Conservation (phyloP, 2,329 filamentous ascomycete species). For the Alternaria metachromatica region DNA sequence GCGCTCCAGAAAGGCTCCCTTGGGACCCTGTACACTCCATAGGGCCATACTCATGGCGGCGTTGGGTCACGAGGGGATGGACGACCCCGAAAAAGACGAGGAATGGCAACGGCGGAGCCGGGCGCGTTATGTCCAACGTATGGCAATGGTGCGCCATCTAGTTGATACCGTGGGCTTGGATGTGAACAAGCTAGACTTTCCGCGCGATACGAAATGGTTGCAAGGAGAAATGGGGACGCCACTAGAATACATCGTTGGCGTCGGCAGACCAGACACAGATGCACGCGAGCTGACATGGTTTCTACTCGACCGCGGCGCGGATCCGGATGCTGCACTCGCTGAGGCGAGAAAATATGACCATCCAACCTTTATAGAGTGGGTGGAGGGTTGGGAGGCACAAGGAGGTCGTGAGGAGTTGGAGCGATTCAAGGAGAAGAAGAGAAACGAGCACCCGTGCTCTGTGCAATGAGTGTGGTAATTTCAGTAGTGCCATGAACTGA, state of each 20-base stretch:
- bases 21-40: background rate
- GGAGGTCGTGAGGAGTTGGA: background rate
- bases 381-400: background rate
- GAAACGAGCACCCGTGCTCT: background rate
- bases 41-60: background rate
- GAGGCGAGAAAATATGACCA: background rate
- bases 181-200: background rate
- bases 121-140: background rate
- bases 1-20: background rate
- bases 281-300: slow-evolving; percentile 1
- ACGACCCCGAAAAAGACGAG: background rate
- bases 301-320: slow-evolving; percentile 1
- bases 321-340: background rate
- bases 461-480: background rate
- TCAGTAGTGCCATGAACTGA: background rate
- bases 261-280: background rate
- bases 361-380: background rate
- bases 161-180: background rate
- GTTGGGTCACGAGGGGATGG: background rate
- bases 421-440: rapidly evolving
- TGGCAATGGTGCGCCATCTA: background rate
- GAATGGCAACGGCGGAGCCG: background rate
- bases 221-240: background rate
- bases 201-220: background rate
- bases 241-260: background rate